Percentiles rank a stretch among this genome's conserved stretches.
Evolutionary conservation across 352 stramenopile species (phyloP).

Genomic region (Globisporangium uncinulatum): DNA sequence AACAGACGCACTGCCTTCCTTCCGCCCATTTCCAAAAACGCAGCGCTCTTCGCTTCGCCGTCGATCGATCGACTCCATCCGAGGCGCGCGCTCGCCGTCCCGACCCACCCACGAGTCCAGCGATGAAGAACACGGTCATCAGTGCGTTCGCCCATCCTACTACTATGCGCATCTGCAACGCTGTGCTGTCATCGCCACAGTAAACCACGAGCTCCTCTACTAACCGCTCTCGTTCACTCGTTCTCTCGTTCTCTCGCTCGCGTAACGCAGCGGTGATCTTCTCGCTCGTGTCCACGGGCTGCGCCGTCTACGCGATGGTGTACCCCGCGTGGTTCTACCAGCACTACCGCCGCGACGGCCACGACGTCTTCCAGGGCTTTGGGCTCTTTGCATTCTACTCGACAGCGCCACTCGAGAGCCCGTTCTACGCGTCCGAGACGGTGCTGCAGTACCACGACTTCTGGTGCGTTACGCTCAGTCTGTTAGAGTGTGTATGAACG

Average conservation of each 20-base stretch:
- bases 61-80: no score
- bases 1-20: no score
- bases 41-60: no score
- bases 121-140: slow-evolving; percentile 71
- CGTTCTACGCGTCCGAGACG: slow-evolving; percentile 77
- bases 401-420: slow-evolving; percentile 54
- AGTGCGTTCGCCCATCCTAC: slow-evolving; percentile 28
- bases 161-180: background rate
- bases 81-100: no score
- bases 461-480: slow-evolving; percentile 23
- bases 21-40: no score
- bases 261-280: slow-evolving; percentile 58
- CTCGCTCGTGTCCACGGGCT: slow-evolving; percentile 65
- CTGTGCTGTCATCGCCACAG: background rate
- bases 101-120: no score
- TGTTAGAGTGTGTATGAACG: background rate
- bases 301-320: slow-evolving; percentile 71
- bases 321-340: slow-evolving; percentile 86
- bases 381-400: slow-evolving; percentile 84
- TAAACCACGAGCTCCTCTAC: no score
- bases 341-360: slow-evolving; percentile 68
- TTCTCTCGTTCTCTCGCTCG: background rate
- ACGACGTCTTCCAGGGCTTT: slow-evolving; percentile 74
- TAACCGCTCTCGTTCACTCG: background rate
- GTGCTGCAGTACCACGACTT: slow-evolving; percentile 77